These are phyloP conservation scores for Firmiana major DNA, from an alignment of 345 rosid species.

Conservation along the genomic window DNA sequence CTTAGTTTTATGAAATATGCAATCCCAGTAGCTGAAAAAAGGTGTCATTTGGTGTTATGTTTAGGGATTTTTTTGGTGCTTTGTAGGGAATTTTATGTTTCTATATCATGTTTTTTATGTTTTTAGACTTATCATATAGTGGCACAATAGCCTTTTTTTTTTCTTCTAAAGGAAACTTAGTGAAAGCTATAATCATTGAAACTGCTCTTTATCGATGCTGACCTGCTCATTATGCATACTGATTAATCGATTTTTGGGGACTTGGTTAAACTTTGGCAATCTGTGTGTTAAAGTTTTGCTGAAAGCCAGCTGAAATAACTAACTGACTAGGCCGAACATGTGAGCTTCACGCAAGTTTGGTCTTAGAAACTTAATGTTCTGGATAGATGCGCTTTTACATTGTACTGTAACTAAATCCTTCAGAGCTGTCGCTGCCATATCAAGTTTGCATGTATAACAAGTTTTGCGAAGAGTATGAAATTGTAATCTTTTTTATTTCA, in stretches of 20 bases:
- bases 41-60: background rate
- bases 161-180: background rate
- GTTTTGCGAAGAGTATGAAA: background rate
- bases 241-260: background rate
- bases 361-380: background rate
- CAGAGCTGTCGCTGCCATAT: background rate
- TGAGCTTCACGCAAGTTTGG: background rate
- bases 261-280: background rate
- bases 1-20: background rate
- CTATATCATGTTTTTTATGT: background rate
- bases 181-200: background rate
- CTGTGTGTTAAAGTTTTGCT: background rate
- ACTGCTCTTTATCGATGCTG: background rate
- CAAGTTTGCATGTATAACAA: background rate
- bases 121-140: background rate
- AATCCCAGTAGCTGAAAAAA: background rate
- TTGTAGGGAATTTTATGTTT: background rate
- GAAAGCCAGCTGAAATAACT: background rate
- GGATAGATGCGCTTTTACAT: background rate
- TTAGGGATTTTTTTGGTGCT: background rate
- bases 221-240: background rate
- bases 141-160: background rate
- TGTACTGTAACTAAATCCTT: background rate
- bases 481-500: slow-evolving; percentile 29
- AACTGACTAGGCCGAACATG: background rate